phyloP scores from a whole-genome alignment of 108 stramenopile species.

The Licmophora abbreviata region DNA sequence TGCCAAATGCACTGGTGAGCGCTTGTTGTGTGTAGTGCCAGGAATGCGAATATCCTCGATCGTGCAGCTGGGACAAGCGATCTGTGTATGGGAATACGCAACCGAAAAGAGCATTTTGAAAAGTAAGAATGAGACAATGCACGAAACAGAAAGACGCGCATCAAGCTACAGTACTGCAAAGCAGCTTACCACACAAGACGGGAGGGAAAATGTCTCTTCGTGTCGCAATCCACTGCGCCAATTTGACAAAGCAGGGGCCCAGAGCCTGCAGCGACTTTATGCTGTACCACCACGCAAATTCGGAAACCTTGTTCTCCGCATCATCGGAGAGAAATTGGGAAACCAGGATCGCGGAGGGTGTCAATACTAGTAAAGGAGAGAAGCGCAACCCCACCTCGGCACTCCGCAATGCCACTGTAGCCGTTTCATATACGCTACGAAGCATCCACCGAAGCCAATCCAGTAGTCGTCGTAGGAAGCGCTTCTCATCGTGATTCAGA shows the following conservation, averaged over 20 bases:
- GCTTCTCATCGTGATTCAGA: background rate
- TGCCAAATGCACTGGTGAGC: slow-evolving; percentile 63
- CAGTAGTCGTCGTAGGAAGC: background rate
- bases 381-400: slow-evolving; percentile 53
- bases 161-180: too few species aligned
- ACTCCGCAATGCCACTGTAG: slow-evolving; percentile 19
- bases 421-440: slow-evolving; percentile 10
- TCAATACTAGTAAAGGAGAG: slow-evolving; percentile 57
- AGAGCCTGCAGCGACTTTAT: slow-evolving; percentile 54
- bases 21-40: slow-evolving; percentile 53
- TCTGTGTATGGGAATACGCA: too few species aligned
- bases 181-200: slow-evolving; percentile 50
- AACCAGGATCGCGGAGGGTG: slow-evolving; percentile 47
- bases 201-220: slow-evolving; percentile 82
- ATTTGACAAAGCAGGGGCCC: slow-evolving; percentile 79
- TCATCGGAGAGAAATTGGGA: slow-evolving; percentile 6
- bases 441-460: background rate
- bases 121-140: too few species aligned
- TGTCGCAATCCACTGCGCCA: slow-evolving; percentile 87
- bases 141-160: too few species aligned
- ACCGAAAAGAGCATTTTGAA: too few species aligned
- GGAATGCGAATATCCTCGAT: slow-evolving; percentile 51
- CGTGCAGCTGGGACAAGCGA: slow-evolving; percentile 59
- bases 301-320: slow-evolving; percentile 23
- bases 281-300: slow-evolving; percentile 67